Conservation (phyloP, 1,284 basidiomycete species). For the Naganishia sp. region DNA sequence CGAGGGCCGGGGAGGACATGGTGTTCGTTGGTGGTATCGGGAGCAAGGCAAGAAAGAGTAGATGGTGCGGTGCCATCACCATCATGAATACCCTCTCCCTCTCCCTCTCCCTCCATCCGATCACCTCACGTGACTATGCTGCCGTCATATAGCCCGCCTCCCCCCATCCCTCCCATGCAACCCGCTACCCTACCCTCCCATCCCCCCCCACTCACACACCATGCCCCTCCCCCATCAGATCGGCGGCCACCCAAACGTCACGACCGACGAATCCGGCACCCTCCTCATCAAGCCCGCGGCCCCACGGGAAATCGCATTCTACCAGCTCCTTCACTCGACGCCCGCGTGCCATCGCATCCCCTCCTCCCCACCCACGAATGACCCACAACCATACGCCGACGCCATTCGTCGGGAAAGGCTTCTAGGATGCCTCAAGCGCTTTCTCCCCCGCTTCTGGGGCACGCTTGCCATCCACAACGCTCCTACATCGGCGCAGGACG, state of each 20-base stretch:
- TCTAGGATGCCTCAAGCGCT: conserved; percentile 52
- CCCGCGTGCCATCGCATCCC: conserved; percentile 9
- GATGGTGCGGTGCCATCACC: too few relatives aligned
- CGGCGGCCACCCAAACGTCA: conserved; percentile 80
- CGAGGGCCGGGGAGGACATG: background rate
- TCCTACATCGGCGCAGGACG: conserved; percentile 56
- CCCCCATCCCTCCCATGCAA: too few relatives aligned
- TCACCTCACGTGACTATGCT: too few relatives aligned
- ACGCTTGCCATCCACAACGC: conserved; percentile 64
- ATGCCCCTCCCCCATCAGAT: conserved; percentile 61
- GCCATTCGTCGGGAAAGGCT: conserved; percentile 1
- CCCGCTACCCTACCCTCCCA: too few relatives aligned
- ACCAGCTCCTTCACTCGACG: conserved; percentile 62
- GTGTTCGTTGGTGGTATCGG: too few relatives aligned
- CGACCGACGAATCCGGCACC: conserved; percentile 70
- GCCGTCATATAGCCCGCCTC: too few relatives aligned
- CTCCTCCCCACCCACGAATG: background rate
- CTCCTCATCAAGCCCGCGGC: conserved; percentile 83
- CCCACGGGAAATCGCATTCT: conserved; percentile 75
- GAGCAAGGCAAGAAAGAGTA: too few relatives aligned
- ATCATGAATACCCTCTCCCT: too few relatives aligned
- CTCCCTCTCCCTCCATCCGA: too few relatives aligned
- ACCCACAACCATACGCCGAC: background rate
- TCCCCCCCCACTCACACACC: too few relatives aligned
- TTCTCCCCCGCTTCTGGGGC: conserved; percentile 73